Evolutionary conservation across 1,284 basidiomycete genomes (phyloP).

Genomic region (Garcileccinum viscosum): DNA sequence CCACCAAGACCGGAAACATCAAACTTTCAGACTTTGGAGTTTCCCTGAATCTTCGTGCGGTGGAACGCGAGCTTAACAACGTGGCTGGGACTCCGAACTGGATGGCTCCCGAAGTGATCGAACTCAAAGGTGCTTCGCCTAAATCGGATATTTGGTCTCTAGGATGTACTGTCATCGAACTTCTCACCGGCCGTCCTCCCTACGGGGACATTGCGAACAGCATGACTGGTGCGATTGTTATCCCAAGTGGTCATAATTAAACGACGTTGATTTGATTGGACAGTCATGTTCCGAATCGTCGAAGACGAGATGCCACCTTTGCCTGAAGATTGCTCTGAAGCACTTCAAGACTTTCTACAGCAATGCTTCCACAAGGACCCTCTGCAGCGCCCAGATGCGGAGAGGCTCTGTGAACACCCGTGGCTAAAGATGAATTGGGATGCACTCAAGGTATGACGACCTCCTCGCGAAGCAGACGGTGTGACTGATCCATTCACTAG

Average conservation of each 20-base stretch:
- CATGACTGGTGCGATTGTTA: slow-evolving; percentile 71
- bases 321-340: slow-evolving; percentile 77
- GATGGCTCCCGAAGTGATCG: slow-evolving; percentile 98
- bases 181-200: slow-evolving; percentile 90
- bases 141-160: slow-evolving; percentile 93
- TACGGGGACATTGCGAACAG: slow-evolving; percentile 86
- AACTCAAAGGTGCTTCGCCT: slow-evolving; percentile 75
- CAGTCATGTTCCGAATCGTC: slow-evolving; percentile 95
- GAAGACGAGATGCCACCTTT: slow-evolving; percentile 89
- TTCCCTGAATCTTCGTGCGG: slow-evolving; percentile 96
- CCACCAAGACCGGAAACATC: slow-evolving; percentile 96
- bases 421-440: slow-evolving; percentile 88
- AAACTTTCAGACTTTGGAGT: slow-evolving; percentile 99
- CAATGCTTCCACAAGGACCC: slow-evolving; percentile 93
- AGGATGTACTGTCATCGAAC: slow-evolving; percentile 92
- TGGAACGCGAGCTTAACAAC: slow-evolving; percentile 87
- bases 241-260: slow-evolving; percentile 1
- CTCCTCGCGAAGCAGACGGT: slow-evolving; percentile 1
- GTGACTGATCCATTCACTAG: slow-evolving; percentile 44
- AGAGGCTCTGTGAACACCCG: slow-evolving; percentile 83
- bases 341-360: slow-evolving; percentile 78
- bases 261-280: slow-evolving; percentile 18
- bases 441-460: slow-evolving; percentile 67
- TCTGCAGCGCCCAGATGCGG: slow-evolving; percentile 77
- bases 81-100: slow-evolving; percentile 96